A percentile compares a stretch with the other conserved stretches of the same genome.
Conservation (phyloP, 2,329 filamentous ascomycete genomes). For the Macrophomina pseudophaseolina region DNA sequence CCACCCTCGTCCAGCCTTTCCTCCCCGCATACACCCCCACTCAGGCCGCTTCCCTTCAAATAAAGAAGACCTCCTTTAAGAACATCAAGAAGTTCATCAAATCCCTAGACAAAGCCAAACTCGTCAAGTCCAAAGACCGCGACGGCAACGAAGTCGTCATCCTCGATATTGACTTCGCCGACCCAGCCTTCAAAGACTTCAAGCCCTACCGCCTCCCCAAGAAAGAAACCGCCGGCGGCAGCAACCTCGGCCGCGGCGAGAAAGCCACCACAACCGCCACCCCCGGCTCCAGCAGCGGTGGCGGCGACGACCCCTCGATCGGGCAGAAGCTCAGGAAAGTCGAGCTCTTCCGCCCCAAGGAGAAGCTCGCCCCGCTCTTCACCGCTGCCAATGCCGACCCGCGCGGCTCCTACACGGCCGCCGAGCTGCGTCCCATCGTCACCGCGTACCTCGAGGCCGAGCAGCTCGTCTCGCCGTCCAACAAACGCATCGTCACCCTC, state of each 20-base stretch:
- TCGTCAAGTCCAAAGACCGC: conserved; percentile 70
- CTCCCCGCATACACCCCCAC: conserved; percentile 63
- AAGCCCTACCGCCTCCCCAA: conserved; percentile 67
- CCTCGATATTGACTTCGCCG: conserved; percentile 67
- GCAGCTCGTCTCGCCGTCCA: conserved; percentile 60
- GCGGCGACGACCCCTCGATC: conserved; percentile 44
- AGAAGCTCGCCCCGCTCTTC: conserved; percentile 62
- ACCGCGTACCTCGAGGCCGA: conserved; percentile 65
- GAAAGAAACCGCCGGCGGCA: conserved; percentile 55
- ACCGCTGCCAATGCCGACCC: conserved; percentile 55
- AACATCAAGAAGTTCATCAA: conserved; percentile 74
- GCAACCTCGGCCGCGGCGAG: conserved; percentile 38
- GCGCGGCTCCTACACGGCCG: conserved; percentile 62
- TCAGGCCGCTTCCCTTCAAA: conserved; percentile 63
- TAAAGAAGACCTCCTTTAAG: conserved; percentile 75
- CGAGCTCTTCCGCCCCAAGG: conserved; percentile 61
- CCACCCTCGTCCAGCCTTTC: conserved; percentile 69
- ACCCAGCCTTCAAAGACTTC: conserved; percentile 60
- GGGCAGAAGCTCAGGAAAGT: conserved; percentile 58
- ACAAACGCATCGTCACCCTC: conserved; percentile 66
- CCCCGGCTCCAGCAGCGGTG: background rate
- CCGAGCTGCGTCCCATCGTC: conserved; percentile 63
- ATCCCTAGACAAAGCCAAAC: conserved; percentile 65
- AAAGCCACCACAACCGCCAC: conserved; percentile 43
- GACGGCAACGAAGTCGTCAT: conserved; percentile 69